A percentile compares a stretch with the other conserved stretches of the same genome.
Evolutionary conservation across 2,329 filamentous ascomycete genomes (phyloP).

Genomic region (Verticillium nonalfalfae): DNA sequence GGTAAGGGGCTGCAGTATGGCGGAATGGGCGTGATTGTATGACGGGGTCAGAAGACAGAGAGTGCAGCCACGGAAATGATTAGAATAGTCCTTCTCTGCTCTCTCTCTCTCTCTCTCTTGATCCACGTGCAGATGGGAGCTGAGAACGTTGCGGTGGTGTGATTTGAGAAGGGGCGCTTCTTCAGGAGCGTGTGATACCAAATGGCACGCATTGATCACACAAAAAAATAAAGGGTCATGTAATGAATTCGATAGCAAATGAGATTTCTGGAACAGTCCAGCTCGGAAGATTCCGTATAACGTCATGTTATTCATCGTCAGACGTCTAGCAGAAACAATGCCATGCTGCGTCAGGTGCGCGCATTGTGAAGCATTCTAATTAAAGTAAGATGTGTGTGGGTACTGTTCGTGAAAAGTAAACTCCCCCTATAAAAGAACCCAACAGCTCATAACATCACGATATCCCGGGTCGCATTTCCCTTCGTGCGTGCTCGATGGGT

Average conservation of each 20-base stretch:
- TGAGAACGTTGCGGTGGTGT: neutral
- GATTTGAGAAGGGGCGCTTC: neutral
- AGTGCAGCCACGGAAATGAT: neutral
- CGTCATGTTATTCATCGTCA: neutral
- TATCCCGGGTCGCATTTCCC: too few relatives aligned
- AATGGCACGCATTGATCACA: neutral
- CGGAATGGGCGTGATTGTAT: neutral
- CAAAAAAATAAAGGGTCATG: neutral
- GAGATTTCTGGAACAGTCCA: neutral
- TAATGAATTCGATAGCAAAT: neutral
- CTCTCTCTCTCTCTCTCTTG: neutral
- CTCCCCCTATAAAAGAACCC: neutral
- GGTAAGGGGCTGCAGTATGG: slow-evolving; percentile 26
- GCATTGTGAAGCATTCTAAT: neutral
- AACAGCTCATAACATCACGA: neutral
- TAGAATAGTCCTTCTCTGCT: too few relatives aligned
- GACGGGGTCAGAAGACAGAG: too few relatives aligned
- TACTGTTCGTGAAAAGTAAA: too few relatives aligned
- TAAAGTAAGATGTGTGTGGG: neutral
- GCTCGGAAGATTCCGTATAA: neutral
- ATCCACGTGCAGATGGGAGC: neutral
- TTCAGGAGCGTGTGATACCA: neutral
- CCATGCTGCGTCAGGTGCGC: neutral
- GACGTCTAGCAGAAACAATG: neutral
- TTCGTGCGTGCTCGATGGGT: too few relatives aligned